Percentiles rank a stretch among this genome's conserved stretches.
phyloP scores from a whole-genome alignment of 208 protist genomes.

The Lotmaria passim region DNA sequence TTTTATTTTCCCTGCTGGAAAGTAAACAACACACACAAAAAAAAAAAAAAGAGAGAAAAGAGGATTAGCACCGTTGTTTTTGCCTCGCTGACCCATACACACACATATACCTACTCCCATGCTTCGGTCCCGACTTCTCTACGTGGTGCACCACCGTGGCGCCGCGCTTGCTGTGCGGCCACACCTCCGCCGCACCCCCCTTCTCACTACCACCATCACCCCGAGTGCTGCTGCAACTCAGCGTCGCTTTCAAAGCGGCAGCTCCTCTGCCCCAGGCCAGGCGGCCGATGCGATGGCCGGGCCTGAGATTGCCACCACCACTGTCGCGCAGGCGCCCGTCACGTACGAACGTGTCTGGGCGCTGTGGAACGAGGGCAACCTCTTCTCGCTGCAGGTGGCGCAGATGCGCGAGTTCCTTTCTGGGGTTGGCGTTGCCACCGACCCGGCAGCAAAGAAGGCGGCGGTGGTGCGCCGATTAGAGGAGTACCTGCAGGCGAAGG shows the following conservation, averaged over 20 bases:
- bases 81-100: neutral
- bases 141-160: conserved; percentile 1
- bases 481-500: conserved; percentile 72
- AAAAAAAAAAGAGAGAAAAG: neutral
- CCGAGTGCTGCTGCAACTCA: no score
- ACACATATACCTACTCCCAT: no score
- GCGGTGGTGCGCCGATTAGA: conserved; percentile 83
- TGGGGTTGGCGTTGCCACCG: conserved; percentile 30
- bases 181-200: neutral
- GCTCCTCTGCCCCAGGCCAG: neutral
- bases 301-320: neutral
- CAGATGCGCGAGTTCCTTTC: conserved; percentile 83
- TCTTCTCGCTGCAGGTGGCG: conserved; percentile 85
- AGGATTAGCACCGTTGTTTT: neutral
- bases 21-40: neutral
- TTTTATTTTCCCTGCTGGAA: neutral
- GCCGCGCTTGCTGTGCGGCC: neutral
- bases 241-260: conserved; percentile 25
- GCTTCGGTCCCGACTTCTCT: conserved; percentile 11
- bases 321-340: conserved; percentile 25
- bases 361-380: conserved; percentile 92
- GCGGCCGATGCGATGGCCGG: neutral
- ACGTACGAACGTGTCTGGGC: conserved; percentile 78
- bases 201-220: neutral
- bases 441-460: conserved; percentile 63